Conservation (phyloP, 1,284 basidiomycete species). For the Heterobasidion annosum region DNA sequence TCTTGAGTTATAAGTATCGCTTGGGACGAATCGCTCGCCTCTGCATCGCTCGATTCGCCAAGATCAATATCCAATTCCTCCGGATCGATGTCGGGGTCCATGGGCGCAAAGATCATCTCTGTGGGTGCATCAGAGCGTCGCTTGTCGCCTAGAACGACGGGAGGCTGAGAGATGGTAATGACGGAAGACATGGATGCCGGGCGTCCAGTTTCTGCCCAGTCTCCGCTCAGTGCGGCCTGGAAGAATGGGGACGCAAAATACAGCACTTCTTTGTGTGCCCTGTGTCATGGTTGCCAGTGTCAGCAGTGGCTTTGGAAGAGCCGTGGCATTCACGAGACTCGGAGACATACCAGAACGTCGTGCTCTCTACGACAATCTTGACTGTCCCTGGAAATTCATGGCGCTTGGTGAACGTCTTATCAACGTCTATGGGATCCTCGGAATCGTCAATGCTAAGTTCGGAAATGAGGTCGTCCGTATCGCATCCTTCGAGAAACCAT, state of each 20-base stretch:
- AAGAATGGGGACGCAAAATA: conserved; percentile 84
- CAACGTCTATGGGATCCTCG: conserved; percentile 59
- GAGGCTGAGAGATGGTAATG: conserved; percentile 72
- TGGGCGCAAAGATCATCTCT: conserved; percentile 48
- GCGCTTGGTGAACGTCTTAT: conserved; percentile 61
- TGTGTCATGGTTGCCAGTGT: conserved; percentile 17
- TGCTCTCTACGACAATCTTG: conserved; percentile 77
- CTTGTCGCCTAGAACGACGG: conserved; percentile 40
- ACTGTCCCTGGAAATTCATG: conserved; percentile 68
- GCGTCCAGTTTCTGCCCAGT: conserved; percentile 66
- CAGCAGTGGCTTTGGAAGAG: background rate
- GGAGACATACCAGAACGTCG: conserved; percentile 67
- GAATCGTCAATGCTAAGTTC: conserved; percentile 58
- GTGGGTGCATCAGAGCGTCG: conserved; percentile 28
- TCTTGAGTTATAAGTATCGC: background rate
- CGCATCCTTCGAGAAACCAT: conserved; percentile 66
- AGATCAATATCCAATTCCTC: conserved; percentile 31
- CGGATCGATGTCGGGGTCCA: conserved; percentile 41
- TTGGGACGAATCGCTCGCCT: conserved; percentile 16
- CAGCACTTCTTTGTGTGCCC: conserved; percentile 80
- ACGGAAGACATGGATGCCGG: conserved; percentile 71
- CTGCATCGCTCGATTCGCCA: conserved; percentile 24
- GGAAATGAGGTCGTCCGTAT: conserved; percentile 57
- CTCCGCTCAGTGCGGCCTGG: conserved; percentile 72
- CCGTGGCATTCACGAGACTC: background rate